Base-by-base conservation (phyloP, 768 basidiomycete species). In the Russula griseocarnosa region DNA sequence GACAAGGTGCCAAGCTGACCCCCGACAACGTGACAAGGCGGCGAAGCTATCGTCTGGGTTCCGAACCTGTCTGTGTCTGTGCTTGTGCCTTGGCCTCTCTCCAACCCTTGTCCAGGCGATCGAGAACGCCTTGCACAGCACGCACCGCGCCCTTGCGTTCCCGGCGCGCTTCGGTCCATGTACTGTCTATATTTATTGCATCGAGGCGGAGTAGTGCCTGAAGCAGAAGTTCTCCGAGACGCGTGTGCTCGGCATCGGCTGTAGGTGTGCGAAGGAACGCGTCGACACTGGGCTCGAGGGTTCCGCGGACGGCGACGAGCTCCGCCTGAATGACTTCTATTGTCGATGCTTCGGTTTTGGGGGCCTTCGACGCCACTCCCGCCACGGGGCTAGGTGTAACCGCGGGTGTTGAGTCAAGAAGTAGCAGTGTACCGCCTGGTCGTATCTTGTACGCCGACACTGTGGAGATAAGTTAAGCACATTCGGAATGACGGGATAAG, bases 141-240 rank as follows among this genome's bases (percentile, higher is more conserved):
- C 82, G 86, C 55, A 98, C 94, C 1, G 92, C 95, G 36, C 82
- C 84, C 75, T 96, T 97, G 66, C 95, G 80, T 73, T 89, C 84
- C 67, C 78, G 78, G 70, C 95, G 81, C 16, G 94, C 94, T 5
- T 86, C 80, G 10, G 82, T 81, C 90, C 93, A 97, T 55, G 84
- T 82, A 42, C 79, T 78, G 51, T 92, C 88, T 22, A 92, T 80
- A 46, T 78, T 76, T 70, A 97, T 80, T 55, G 88, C 90, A 70
- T 98, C 96, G 38, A 98, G 78, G 55, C 90, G 84, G 22, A 98
- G 81, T 30, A 98, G 79, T n/a, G 86, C 81, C 72, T 97, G 94
- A 28, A 97, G 80, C 28, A 98, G 80, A 61, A 92, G 75, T 75
- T 98, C 96, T 28, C 83, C 85, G 57, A 98, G 76, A 20, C 90